Conservation (phyloP, 1,284 basidiomycete species). For the Cryptococcus sp. region DNA sequence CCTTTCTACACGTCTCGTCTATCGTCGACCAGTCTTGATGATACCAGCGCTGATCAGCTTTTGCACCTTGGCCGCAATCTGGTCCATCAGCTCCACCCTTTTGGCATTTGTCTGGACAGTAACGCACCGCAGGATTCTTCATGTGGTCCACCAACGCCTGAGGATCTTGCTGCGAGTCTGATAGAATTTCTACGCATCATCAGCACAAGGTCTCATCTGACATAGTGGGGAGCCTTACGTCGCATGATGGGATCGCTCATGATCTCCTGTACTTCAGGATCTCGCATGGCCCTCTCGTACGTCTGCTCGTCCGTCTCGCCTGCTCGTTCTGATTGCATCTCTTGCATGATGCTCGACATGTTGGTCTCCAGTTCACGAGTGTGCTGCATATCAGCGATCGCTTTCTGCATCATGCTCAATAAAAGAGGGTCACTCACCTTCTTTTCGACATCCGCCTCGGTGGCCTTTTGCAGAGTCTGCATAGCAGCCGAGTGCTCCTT, state of each 20-base stretch:
- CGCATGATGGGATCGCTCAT: slow-evolving; percentile 43
- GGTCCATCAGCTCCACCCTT: neutral
- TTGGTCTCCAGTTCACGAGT: slow-evolving; percentile 71
- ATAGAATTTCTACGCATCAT: slow-evolving; percentile 67
- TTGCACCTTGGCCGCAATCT: slow-evolving; percentile 49
- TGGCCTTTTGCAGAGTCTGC: slow-evolving; percentile 67
- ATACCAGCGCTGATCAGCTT: slow-evolving; percentile 85
- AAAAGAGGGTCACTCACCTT: slow-evolving; percentile 51
- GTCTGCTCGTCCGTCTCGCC: slow-evolving; percentile 91
- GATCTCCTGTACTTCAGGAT: slow-evolving; percentile 76
- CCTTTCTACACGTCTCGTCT: neutral
- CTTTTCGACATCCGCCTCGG: slow-evolving; percentile 65
- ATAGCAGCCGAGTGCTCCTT: slow-evolving; percentile 84
- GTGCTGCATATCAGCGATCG: slow-evolving; percentile 48
- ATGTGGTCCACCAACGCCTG: slow-evolving; percentile 90
- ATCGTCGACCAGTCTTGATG: slow-evolving; percentile 18
- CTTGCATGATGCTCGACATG: slow-evolving; percentile 73
- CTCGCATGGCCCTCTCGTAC: slow-evolving; percentile 52
- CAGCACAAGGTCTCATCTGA: neutral
- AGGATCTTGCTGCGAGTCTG: slow-evolving; percentile 89
- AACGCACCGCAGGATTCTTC: slow-evolving; percentile 70
- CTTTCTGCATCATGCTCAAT: neutral
- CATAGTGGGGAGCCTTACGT: slow-evolving; percentile 10
- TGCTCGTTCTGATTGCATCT: slow-evolving; percentile 72
- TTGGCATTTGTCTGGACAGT: neutral